Evolutionary conservation across 805 yeast genomes (phyloP).

Genomic region (Nematodospora valgi): DNA sequence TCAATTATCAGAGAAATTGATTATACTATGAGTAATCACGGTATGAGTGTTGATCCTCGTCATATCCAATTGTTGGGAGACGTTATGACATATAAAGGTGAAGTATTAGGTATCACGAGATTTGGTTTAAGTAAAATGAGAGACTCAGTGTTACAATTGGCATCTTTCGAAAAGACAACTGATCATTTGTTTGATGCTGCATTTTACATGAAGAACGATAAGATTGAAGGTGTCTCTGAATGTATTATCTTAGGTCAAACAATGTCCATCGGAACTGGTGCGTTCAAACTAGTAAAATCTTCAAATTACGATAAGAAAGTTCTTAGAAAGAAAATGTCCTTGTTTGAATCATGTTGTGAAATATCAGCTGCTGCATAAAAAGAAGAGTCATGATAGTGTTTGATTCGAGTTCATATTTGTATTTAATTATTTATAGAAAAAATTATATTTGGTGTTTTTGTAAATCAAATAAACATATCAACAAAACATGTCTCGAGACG

Average conservation of each 20-base stretch:
- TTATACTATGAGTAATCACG: conserved; percentile 98
- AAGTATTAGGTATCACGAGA: conserved; percentile 95
- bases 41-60: conserved; percentile 99
- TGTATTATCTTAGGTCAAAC: conserved; percentile 97
- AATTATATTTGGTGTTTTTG: neutral
- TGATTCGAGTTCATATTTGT: neutral
- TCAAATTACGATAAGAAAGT: conserved; percentile 44
- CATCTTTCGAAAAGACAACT: conserved; percentile 96
- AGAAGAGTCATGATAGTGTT: too few species aligned
- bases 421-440: neutral
- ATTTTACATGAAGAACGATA: conserved; percentile 93
- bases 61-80: conserved; percentile 96
- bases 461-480: neutral
- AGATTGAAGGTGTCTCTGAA: conserved; percentile 96
- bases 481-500: conserved; percentile 14
- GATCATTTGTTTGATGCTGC: conserved; percentile 98
- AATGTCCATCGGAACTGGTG: conserved; percentile 96
- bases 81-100: conserved; percentile 98
- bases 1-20: conserved; percentile 93
- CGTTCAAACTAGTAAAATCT: conserved; percentile 77
- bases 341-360: conserved; percentile 37
- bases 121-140: conserved; percentile 98
- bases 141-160: conserved; percentile 94
- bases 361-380: neutral
- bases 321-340: conserved; percentile 39